Evolutionary conservation across 2,329 filamentous ascomycete species (phyloP), one percentile per base, ranked within the genome.

Genomic region (Fusarium odoratissimum): DNA sequence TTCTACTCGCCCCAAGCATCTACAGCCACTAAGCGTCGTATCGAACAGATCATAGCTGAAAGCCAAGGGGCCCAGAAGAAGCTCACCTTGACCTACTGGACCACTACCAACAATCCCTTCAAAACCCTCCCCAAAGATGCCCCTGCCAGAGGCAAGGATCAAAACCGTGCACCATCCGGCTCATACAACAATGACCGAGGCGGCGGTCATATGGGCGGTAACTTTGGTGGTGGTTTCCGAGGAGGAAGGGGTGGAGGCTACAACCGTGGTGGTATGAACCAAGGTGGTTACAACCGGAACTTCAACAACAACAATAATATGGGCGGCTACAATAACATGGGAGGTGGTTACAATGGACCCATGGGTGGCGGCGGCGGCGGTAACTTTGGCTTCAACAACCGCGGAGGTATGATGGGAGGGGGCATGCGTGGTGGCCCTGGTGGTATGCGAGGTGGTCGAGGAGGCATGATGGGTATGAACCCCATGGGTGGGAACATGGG

Each of bases 71-170:
- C 81, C 77, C 91, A 87, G 71, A 95, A 95, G 81, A 93, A 93
- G 79, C 88, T 93, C 73, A 88, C 86, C 2, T 90, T 93, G 51
- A 89, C 90, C 65, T 98, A 95, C 84, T 92, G 93, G 59, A 92
- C 90, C 72, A 91, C 94, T 0, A 88, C 90, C 52, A 87, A 89
- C 74, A 98, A 98, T 80, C 95, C 95, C 0, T 98, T 97, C 88
- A 92, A 93, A 73, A 98, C 95, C 0, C 84, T 97, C 8, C 95
- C 95, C 23, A 97, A 97, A 84, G 95, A 97, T 80, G 92, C 92
- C 1, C 94, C 93, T 0, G 74, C 81, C 6, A 75, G 82, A 64
- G 91, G 87, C 41, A 91, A 94, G 79, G 89, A 91, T 46, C 84
- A 86, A 46, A 86, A 89, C 67, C 90, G 90, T 59, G 86, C 85